Percentiles rank a stretch among this genome's conserved stretches.
Evolutionary conservation across 2,329 filamentous ascomycete genomes (phyloP).

Genomic region (Sarocladiaceae sp.): DNA sequence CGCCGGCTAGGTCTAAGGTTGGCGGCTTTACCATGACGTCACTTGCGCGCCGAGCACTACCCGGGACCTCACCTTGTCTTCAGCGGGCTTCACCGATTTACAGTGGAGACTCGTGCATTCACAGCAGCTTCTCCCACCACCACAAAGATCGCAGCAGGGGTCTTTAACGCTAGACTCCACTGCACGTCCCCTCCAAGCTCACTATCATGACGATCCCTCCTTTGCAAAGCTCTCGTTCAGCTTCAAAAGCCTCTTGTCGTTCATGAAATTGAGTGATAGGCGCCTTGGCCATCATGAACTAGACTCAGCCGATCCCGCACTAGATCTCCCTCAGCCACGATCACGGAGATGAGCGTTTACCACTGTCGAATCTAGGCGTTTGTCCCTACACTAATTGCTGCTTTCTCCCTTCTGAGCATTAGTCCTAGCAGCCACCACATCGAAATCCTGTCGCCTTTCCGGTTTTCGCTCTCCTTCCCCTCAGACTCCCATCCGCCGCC

Average conservation of each 20-base stretch:
- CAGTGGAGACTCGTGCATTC: background rate
- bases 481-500: background rate
- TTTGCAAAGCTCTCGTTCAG: background rate
- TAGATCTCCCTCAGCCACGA: background rate
- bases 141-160: background rate
- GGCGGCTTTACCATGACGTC: background rate
- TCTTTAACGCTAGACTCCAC: background rate
- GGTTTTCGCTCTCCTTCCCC: background rate
- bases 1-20: background rate
- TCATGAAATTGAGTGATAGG: too few species aligned
- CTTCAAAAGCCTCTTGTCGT: too few species aligned
- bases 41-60: background rate
- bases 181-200: background rate
- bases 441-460: background rate
- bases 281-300: background rate
- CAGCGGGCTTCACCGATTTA: background rate
- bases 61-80: background rate
- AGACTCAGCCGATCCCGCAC: background rate
- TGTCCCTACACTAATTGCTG: background rate
- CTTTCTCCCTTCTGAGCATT: background rate
- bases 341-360: constrained; percentile 5
- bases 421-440: background rate
- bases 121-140: background rate
- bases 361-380: too few species aligned
- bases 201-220: background rate